Base-by-base conservation (phyloP, 495 filamentous ascomycete species). In the Venustampulla echinocandica region DNA sequence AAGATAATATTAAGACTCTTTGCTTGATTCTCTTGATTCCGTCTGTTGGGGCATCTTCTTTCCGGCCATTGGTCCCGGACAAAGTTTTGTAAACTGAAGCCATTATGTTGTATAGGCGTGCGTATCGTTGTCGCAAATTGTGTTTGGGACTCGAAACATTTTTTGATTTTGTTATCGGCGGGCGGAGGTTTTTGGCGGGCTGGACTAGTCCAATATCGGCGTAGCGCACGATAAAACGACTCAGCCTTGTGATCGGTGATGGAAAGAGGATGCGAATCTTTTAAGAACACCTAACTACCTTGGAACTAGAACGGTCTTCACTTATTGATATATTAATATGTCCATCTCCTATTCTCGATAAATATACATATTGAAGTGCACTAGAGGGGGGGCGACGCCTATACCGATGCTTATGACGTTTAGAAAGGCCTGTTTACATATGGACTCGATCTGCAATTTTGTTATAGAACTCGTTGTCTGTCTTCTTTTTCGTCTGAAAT, bases 21-120 rank as follows among this genome's bases (percentile, higher is more conserved):
- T 95, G 85, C 68, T 80, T 80, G 62, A 81, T 82, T 51, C 69
- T 75, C 49, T 68, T 69, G 11, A 59, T 42, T 21, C 60, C 61
- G 60, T 69, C 75, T 59, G 70, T 71, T 33, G 65, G 65, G 20
- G 55, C 64, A 39, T 76, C 73, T 21, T 49, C 47, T 27, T 54
- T 52, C 2, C 42, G 36, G 44, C 70, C 67, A 38, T 62, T 46
- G 42, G 67, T 71, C 64, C 88, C 89, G 1, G 88, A 90, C 9
- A 98, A 61, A 4, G 88, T 80, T 63, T 95, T 95, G 74, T 95
- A 98, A 36, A 95, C 92, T 17, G 90, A 74, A 15, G 90, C 86
- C 92, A 98, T 98, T 47, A 63, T 75, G 53, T 47, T 50, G n/a
- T 46, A 24, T 44, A 38, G 22, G 42, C n/a, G 0, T 17, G 25